Percentiles rank a stretch among this genome's conserved stretches.
Conservation (phyloP, 345 rosid genomes). For the Euphorbia pulcherrima region DNA sequence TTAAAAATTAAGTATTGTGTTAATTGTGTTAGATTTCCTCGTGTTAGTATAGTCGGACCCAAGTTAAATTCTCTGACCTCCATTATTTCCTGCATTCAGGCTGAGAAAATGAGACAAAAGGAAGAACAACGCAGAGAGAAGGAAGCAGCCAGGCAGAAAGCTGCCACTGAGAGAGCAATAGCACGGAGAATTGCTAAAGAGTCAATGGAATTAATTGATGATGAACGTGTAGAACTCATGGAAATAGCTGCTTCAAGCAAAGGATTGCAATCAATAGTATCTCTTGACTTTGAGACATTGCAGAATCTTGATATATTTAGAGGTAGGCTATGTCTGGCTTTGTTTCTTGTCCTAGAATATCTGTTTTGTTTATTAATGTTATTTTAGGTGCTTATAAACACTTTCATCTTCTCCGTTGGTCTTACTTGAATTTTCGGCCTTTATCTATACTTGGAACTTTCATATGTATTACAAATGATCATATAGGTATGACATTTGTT, state of each 20-base stretch:
- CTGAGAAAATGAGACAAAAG: constrained; percentile 75
- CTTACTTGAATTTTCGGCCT: not conserved
- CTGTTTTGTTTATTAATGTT: not conserved
- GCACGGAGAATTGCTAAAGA: constrained; percentile 90
- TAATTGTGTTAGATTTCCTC: no score
- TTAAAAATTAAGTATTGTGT: no score
- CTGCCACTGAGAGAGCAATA: constrained; percentile 82
- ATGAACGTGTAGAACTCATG: constrained; percentile 89
- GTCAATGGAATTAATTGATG: constrained; percentile 77
- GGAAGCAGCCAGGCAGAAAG: constrained; percentile 81
- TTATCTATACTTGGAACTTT: not conserved
- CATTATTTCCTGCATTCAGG: constrained; percentile 34
- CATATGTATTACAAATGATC: not conserved
- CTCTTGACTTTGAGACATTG: constrained; percentile 68
- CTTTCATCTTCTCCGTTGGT: not conserved
- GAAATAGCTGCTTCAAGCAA: constrained; percentile 64
- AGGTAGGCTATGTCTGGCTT: constrained; percentile 42
- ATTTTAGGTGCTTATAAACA: not conserved
- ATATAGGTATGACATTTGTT: constrained; percentile 3
- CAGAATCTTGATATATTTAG: constrained; percentile 67
- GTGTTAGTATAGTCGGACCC: no score
- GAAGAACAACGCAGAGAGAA: constrained; percentile 74
- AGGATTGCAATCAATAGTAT: constrained; percentile 59
- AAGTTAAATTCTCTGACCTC: not conserved
- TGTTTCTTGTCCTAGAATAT: not conserved